These are phyloP conservation scores for Coccinonectria pachysandricola DNA, from an alignment of 2,329 filamentous ascomycete species.

Conservation along the genomic window DNA sequence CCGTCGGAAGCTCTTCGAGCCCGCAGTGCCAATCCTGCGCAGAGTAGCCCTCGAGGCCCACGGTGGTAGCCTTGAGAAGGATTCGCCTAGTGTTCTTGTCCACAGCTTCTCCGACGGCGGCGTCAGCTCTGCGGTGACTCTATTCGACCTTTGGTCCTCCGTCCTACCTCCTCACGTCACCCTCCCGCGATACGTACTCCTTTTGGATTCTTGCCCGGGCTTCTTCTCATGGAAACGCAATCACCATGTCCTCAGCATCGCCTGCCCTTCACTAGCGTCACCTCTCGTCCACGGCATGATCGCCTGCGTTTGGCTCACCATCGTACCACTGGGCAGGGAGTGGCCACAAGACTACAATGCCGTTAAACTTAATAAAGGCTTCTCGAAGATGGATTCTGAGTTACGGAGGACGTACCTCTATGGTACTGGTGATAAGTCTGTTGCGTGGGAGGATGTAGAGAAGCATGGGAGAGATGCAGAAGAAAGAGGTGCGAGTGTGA, in stretches of 20 bases:
- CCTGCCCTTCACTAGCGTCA: conserved; percentile 23
- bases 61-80: conserved; percentile 1
- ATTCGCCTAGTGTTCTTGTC: conserved; percentile 27
- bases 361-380: conserved; percentile 28
- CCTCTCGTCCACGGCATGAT: conserved; percentile 27
- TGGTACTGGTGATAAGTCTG: conserved; percentile 35
- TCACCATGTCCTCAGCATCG: conserved; percentile 29
- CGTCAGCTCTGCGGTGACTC: conserved; percentile 29
- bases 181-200: conserved; percentile 32
- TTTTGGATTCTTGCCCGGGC: conserved; percentile 41
- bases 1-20: conserved; percentile 24
- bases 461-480: conserved; percentile 33
- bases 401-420: conserved; percentile 42
- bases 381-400: conserved; percentile 25
- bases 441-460: conserved; percentile 37
- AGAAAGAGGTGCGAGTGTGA: conserved; percentile 29
- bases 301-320: conserved; percentile 21
- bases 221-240: conserved; percentile 28
- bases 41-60: conserved; percentile 14
- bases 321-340: conserved; percentile 19
- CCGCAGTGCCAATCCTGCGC: conserved; percentile 31
- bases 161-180: conserved; percentile 9
- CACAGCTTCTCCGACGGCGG: conserved; percentile 46
- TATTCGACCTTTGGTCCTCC: conserved; percentile 12
- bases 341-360: conserved; percentile 24